A percentile compares a stretch with the other conserved stretches of the same genome.
phyloP scores from a whole-genome alignment of 1,139 yeast species.

The Yarrowia galli region DNA sequence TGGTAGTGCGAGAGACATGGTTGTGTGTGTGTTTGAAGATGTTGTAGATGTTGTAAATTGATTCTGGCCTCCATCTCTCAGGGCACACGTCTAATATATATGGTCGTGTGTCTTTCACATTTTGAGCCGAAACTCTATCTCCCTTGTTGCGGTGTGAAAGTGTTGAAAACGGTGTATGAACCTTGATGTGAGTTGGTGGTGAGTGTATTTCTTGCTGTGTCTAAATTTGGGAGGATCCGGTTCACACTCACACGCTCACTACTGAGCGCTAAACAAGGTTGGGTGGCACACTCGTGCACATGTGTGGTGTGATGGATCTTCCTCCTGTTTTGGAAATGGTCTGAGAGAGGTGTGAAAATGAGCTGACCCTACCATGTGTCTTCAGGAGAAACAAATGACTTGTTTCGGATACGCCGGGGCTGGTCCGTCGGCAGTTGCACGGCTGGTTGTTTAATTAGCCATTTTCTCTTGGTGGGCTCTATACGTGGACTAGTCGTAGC shows the following conservation, averaged over 20 bases:
- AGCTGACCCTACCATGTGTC: not conserved
- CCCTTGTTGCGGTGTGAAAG: constrained; percentile 31
- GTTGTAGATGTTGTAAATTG: not conserved
- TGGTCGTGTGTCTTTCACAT: constrained; percentile 35
- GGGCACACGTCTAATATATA: constrained; percentile 14
- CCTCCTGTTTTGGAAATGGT: constrained; percentile 15
- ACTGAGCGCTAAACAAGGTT: not conserved
- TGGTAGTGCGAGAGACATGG: constrained; percentile 31
- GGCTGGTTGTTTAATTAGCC: not conserved
- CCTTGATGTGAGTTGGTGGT: constrained; percentile 11
- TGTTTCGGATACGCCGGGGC: constrained; percentile 1
- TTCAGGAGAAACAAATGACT: not conserved
- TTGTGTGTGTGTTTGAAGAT: not conserved
- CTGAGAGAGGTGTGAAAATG: constrained; percentile 10
- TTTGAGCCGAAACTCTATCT: constrained; percentile 31
- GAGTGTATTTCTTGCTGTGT: constrained; percentile 11
- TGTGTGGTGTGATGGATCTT: constrained; percentile 29
- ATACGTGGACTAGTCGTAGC: too few relatives aligned
- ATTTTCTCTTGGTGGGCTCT: too few relatives aligned
- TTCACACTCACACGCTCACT: constrained; percentile 6
- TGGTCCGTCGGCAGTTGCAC: not conserved
- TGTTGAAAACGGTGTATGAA: constrained; percentile 23
- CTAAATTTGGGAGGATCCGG: constrained; percentile 11
- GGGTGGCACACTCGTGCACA: constrained; percentile 7
- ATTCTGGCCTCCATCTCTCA: not conserved